These are phyloP conservation scores for Yamadazyma jaroonii DNA, from an alignment of 1,139 yeast species.

Conservation along the genomic window DNA sequence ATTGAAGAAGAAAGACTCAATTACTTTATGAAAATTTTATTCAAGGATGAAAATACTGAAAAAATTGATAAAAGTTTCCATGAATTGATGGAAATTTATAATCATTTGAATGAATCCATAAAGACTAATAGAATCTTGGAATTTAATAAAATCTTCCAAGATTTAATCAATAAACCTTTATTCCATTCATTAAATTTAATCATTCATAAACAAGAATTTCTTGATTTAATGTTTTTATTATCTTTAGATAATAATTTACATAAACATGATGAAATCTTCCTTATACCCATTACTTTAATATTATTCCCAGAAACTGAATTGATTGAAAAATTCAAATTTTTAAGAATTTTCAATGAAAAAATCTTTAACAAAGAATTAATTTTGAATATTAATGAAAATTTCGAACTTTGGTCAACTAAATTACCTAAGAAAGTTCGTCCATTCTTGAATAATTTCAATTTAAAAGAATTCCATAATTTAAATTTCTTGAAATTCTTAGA, in stretches of 20 bases:
- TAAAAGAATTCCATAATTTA: slow-evolving; percentile 33
- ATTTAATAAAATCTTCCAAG: slow-evolving; percentile 27
- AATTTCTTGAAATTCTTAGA: slow-evolving; percentile 32
- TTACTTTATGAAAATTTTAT: slow-evolving; percentile 27
- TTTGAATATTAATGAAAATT: slow-evolving; percentile 22
- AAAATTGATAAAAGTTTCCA: slow-evolving; percentile 15
- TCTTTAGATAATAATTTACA: slow-evolving; percentile 37
- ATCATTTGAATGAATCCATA: slow-evolving; percentile 26
- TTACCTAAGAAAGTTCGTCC: slow-evolving; percentile 21
- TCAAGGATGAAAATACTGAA: slow-evolving; percentile 5
- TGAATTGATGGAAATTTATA: slow-evolving; percentile 21
- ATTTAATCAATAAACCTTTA: slow-evolving; percentile 29
- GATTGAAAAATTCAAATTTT: slow-evolving; percentile 27
- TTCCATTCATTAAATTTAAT: slow-evolving; percentile 19
- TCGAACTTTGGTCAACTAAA: slow-evolving; percentile 27
- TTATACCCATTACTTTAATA: slow-evolving; percentile 37
- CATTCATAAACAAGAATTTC: slow-evolving; percentile 25
- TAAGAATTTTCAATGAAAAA: slow-evolving; percentile 33
- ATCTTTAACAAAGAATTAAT: slow-evolving; percentile 30
- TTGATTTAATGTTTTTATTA: slow-evolving; percentile 33
- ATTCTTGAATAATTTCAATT: slow-evolving; percentile 21
- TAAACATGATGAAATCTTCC: slow-evolving; percentile 39
- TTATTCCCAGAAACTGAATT: slow-evolving; percentile 27
- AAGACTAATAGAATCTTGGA: slow-evolving; percentile 32
- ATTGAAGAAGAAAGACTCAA: slow-evolving; percentile 26